These are phyloP conservation scores for Stagonosporopsis chrysanthemi DNA, from an alignment of 2,329 filamentous ascomycete species.

Conservation along the genomic window DNA sequence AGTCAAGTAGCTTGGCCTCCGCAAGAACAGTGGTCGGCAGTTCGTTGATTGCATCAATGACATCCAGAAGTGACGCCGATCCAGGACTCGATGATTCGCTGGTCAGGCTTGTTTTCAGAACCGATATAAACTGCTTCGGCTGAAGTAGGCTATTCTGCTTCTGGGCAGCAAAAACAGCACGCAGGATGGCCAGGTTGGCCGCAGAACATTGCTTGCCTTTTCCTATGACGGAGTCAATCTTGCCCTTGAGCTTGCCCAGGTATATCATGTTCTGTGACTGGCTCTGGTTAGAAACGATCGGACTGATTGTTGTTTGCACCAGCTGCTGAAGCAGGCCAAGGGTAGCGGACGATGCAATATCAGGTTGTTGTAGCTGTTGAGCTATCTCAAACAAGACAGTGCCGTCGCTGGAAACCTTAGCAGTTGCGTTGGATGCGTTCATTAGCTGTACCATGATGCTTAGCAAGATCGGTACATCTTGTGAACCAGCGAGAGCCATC, in stretches of 20 bases:
- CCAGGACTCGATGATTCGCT: conserved; percentile 19
- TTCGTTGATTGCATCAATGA: conserved; percentile 42
- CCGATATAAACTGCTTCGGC: conserved; percentile 31
- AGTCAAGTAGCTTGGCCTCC: conserved; percentile 25
- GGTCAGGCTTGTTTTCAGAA: conserved; percentile 32
- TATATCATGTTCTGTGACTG: conserved; percentile 45
- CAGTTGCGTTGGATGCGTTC: conserved; percentile 46
- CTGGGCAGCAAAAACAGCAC: conserved; percentile 34
- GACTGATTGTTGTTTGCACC: conserved; percentile 34
- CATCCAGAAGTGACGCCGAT: conserved; percentile 20
- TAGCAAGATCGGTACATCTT: conserved; percentile 23
- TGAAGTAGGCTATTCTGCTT: conserved; percentile 33
- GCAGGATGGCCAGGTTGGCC: conserved; percentile 35
- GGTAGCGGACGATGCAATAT: conserved; percentile 19
- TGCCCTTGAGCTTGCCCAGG: conserved; percentile 36
- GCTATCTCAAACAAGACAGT: conserved; percentile 38
- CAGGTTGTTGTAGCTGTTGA: conserved; percentile 29
- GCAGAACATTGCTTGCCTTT: conserved; percentile 33
- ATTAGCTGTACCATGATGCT: conserved; percentile 44
- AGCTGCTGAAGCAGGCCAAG: conserved; percentile 38
- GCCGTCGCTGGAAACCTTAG: conserved; percentile 41
- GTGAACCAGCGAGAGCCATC: conserved; percentile 20
- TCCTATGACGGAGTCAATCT: conserved; percentile 29
- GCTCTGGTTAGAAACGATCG: conserved; percentile 45
- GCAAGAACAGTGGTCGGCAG: conserved; percentile 28